phyloP scores from a whole-genome alignment of 192 early-diverging fungal genomes.

The Backusella australiensis region DNA sequence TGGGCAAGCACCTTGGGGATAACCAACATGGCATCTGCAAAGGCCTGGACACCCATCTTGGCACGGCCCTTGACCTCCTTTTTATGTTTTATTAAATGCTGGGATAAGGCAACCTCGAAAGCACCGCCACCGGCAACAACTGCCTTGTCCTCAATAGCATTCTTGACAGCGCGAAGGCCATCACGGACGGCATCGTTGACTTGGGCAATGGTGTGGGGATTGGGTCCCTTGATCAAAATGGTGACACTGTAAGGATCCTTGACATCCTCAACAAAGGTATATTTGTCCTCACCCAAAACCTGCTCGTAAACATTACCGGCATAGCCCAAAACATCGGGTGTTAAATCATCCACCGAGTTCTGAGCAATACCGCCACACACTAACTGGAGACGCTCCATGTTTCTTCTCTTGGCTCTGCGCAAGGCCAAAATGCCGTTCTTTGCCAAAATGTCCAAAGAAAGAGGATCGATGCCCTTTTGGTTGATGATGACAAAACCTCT shows the following conservation, averaged over 20 bases:
- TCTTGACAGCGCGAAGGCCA: slow-evolving; percentile 97
- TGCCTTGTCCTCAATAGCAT: slow-evolving; percentile 90
- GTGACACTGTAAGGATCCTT: slow-evolving; percentile 88
- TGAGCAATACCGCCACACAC: slow-evolving; percentile 93
- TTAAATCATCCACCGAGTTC: slow-evolving; percentile 98
- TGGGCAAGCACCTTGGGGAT: slow-evolving; percentile 95
- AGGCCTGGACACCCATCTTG: slow-evolving; percentile 96
- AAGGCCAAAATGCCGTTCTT: slow-evolving; percentile 95
- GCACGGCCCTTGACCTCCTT: slow-evolving; percentile 86
- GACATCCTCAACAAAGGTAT: slow-evolving; percentile 97
- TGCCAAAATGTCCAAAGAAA: slow-evolving; percentile 94
- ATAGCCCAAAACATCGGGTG: slow-evolving; percentile 77
- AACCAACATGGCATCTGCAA: slow-evolving; percentile 93
- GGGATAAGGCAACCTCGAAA: slow-evolving; percentile 87
- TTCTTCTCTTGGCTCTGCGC: slow-evolving; percentile 96
- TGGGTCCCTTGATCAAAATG: slow-evolving; percentile 93
- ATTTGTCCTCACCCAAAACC: slow-evolving; percentile 95
- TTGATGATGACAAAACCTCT: slow-evolving; percentile 97
- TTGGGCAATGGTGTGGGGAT: slow-evolving; percentile 88
- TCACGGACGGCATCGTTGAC: slow-evolving; percentile 98
- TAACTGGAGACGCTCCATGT: slow-evolving; percentile 98
- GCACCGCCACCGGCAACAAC: slow-evolving; percentile 95
- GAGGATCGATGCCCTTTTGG: slow-evolving; percentile 99
- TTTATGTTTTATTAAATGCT: slow-evolving; percentile 87
- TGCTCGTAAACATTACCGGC: slow-evolving; percentile 96